phyloP scores from a whole-genome alignment of 257 asterid genomes.

The Solanum piurae region DNA sequence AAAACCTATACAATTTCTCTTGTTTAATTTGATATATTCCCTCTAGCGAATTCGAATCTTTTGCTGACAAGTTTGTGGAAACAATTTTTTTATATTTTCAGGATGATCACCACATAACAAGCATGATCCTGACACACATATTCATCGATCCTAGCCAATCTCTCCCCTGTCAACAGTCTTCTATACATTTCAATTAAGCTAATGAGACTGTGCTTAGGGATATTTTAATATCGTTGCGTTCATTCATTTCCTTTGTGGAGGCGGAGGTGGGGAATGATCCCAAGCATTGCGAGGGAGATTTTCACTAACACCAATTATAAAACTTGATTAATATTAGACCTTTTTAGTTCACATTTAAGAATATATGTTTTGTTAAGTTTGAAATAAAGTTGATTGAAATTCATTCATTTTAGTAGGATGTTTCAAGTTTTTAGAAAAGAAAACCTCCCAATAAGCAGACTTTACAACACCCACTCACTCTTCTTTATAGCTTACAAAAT shows the following conservation, averaged over 20 bases:
- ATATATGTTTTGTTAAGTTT: not conserved
- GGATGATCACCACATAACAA: too few species aligned
- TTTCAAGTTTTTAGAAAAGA: not conserved
- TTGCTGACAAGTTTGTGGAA: too few species aligned
- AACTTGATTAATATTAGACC: not conserved
- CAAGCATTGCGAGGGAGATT: not conserved
- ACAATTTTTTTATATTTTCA: too few species aligned
- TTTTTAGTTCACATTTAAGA: not conserved
- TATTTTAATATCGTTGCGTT: not conserved
- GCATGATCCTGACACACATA: too few species aligned
- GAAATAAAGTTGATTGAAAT: not conserved
- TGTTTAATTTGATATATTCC: too few species aligned
- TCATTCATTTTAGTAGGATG: too few species aligned
- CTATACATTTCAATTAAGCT: too few species aligned
- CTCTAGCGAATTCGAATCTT: too few species aligned
- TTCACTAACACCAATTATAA: not conserved
- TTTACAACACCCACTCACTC: not conserved
- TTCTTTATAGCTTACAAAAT: not conserved
- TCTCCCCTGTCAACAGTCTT: too few species aligned
- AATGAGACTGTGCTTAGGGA: not conserved
- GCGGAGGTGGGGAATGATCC: not conserved
- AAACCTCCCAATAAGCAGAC: not conserved
- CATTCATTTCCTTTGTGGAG: not conserved
- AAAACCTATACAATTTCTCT: too few species aligned
- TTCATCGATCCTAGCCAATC: too few species aligned